Percentiles rank a stretch among this genome's conserved stretches.
These are phyloP conservation scores for Begonia peltatifolia DNA, from an alignment of 306 rosid species.

Conservation along the genomic window DNA sequence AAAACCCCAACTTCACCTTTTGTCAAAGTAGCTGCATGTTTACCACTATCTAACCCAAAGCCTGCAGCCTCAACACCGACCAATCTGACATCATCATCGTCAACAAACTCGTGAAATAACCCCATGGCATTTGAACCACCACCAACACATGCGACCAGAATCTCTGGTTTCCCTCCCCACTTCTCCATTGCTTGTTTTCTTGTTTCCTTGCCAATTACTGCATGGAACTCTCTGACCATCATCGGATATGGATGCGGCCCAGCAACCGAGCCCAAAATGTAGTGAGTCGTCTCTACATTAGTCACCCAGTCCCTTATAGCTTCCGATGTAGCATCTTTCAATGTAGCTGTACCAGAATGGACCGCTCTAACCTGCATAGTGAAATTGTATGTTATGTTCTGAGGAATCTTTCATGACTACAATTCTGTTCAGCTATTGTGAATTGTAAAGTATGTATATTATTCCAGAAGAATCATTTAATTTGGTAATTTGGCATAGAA, in stretches of 20 bases:
- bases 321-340: constrained; percentile 96
- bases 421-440: background rate
- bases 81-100: constrained; percentile 61
- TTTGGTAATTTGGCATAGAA: background rate
- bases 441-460: background rate
- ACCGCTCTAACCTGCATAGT: constrained; percentile 66
- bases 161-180: constrained; percentile 96
- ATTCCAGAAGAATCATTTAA: background rate
- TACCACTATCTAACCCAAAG: constrained; percentile 80
- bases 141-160: constrained; percentile 82
- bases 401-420: background rate
- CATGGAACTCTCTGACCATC: constrained; percentile 97
- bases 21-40: constrained; percentile 89
- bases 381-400: background rate
- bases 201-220: constrained; percentile 85
- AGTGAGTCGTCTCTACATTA: constrained; percentile 95
- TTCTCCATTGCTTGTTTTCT: constrained; percentile 84
- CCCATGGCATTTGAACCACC: constrained; percentile 99
- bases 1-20: constrained; percentile 88
- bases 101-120: constrained; percentile 75
- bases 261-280: constrained; percentile 93
- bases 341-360: constrained; percentile 88
- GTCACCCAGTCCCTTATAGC: constrained; percentile 99
- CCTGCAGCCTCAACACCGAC: constrained; percentile 98
- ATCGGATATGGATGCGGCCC: constrained; percentile 98